Conservation (phyloP, 2,329 filamentous ascomycete species). For the Monilinia fructicola region DNA sequence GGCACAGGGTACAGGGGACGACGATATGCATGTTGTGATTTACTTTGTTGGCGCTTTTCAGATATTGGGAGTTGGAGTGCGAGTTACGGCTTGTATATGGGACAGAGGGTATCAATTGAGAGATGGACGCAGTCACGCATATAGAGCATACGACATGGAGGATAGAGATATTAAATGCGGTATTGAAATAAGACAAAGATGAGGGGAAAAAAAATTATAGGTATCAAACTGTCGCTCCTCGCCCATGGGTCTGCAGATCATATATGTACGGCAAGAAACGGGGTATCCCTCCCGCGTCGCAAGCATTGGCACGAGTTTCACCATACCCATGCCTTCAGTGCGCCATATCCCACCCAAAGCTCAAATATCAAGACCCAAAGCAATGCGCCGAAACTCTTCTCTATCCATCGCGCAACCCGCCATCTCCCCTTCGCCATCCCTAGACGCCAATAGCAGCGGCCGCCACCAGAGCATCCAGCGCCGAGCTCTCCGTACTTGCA, state of each 20-base stretch:
- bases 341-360: background rate
- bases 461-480: slow-evolving; percentile 66
- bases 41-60: too few species aligned
- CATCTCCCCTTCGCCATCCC: background rate
- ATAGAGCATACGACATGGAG: too few species aligned
- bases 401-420: background rate
- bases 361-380: background rate
- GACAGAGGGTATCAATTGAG: too few species aligned
- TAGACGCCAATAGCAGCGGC: slow-evolving; percentile 42
- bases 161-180: too few species aligned
- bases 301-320: background rate
- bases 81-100: too few species aligned
- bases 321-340: background rate
- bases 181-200: too few species aligned
- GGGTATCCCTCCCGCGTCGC: background rate
- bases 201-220: too few species aligned
- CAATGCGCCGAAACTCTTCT: background rate
- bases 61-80: too few species aligned
- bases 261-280: background rate
- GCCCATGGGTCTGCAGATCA: background rate
- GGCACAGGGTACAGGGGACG: too few species aligned
- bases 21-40: too few species aligned
- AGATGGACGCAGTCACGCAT: too few species aligned
- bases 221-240: too few species aligned
- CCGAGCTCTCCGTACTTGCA: slow-evolving; percentile 63